Conservation (phyloP, 192 early-diverging fungal genomes). For the Linnemannia hyalina region DNA sequence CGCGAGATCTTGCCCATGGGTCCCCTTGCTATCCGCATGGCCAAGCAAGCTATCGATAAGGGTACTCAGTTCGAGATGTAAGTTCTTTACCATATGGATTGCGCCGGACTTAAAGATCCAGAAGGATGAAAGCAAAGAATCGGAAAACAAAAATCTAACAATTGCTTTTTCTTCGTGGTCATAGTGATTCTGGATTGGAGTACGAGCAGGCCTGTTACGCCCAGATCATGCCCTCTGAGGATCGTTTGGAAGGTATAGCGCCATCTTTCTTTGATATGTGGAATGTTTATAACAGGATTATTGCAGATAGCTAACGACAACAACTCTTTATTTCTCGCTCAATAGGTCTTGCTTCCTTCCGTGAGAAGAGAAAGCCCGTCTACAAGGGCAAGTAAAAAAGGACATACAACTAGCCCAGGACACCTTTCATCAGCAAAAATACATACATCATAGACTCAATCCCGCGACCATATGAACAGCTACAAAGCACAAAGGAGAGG, state of each 20-base stretch:
- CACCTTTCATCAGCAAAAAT: background rate
- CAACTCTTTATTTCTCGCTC: background rate
- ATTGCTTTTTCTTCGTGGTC: background rate
- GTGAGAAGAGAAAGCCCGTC: slow-evolving; percentile 85
- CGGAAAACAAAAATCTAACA: background rate
- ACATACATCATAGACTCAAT: background rate
- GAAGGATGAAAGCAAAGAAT: no score
- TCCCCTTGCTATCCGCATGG: slow-evolving; percentile 91
- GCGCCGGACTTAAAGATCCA: background rate
- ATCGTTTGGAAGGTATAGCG: slow-evolving; percentile 85
- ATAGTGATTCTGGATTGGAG: slow-evolving; percentile 84
- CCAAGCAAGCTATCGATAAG: slow-evolving; percentile 90
- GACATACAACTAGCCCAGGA: background rate
- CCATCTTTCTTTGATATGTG: background rate
- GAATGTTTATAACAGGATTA: background rate
- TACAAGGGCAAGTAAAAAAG: slow-evolving; percentile 78
- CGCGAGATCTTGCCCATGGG: slow-evolving; percentile 82
- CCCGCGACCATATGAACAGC: background rate
- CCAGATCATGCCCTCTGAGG: slow-evolving; percentile 93
- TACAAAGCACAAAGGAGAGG: background rate
- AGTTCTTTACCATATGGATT: slow-evolving; percentile 6
- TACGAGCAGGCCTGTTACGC: slow-evolving; percentile 96
- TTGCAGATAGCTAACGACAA: background rate
- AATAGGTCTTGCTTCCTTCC: slow-evolving; percentile 72
- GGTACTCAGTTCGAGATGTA: slow-evolving; percentile 86